These are phyloP conservation scores for Carex sylvatica DNA, from an alignment of 202 grass and related monocot species.

Conservation along the genomic window DNA sequence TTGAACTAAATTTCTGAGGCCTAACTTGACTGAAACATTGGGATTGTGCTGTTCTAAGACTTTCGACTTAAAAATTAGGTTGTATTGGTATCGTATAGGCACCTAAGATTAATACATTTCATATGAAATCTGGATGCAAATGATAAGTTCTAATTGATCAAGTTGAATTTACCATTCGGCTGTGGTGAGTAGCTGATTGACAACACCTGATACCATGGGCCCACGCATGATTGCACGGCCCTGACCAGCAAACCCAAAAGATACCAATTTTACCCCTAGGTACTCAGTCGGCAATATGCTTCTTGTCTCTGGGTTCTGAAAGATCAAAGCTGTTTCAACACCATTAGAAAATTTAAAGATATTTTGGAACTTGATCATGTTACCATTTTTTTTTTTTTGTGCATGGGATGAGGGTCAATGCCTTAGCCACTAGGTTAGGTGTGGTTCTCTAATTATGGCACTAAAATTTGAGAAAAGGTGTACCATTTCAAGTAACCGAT, in stretches of 20 bases:
- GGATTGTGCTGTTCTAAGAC: not conserved
- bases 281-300: conserved; percentile 78
- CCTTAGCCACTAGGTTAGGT: no score
- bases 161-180: conserved; percentile 68
- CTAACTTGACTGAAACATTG: conserved; percentile 10
- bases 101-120: not conserved
- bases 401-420: not conserved
- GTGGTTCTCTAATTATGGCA: conserved; percentile 1
- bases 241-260: conserved; percentile 97
- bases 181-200: conserved; percentile 88
- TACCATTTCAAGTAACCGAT: conserved; percentile 90
- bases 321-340: conserved; percentile 74
- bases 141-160: not conserved
- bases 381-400: not conserved
- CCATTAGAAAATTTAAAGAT: conserved; percentile 42
- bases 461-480: conserved; percentile 30
- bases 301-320: conserved; percentile 94
- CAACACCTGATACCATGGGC: conserved; percentile 98
- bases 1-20: not conserved
- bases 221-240: conserved; percentile 93
- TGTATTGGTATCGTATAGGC: not conserved
- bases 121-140: not conserved
- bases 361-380: conserved; percentile 44
- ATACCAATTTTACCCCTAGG: conserved; percentile 92
- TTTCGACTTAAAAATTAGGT: not conserved